These are phyloP conservation scores for Psidium friedrichsthalianum DNA, from an alignment of 345 rosid species.

Conservation along the genomic window DNA sequence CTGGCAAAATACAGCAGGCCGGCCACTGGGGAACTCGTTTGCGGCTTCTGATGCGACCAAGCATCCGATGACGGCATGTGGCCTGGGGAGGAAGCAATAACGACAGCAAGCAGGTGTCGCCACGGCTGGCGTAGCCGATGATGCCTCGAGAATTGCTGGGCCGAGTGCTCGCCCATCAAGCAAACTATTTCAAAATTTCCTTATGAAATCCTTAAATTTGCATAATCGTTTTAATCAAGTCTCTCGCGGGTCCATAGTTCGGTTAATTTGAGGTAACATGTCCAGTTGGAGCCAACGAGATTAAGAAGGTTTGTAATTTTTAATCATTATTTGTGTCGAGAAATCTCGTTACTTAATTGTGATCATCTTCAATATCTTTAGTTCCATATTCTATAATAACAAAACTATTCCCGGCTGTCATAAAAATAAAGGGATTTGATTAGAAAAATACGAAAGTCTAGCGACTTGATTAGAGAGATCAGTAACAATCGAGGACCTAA, in stretches of 20 bases:
- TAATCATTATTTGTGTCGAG: too few species aligned
- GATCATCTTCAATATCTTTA: fast-evolving
- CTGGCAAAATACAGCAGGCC: background rate
- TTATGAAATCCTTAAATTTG: background rate
- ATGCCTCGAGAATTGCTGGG: background rate
- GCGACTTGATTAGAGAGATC: background rate
- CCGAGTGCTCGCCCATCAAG: too few species aligned
- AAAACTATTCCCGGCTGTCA: fast-evolving
- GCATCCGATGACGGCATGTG: background rate
- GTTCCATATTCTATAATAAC: fast-evolving
- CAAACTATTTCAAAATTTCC: too few species aligned
- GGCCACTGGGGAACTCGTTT: background rate
- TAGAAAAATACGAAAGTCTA: background rate
- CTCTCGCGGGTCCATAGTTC: background rate
- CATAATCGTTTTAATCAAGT: background rate
- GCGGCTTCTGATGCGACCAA: background rate
- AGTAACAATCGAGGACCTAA: background rate
- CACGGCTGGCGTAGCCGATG: background rate
- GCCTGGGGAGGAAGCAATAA: background rate
- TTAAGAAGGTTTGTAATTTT: background rate
- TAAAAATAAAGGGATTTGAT: background rate
- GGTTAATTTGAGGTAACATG: background rate
- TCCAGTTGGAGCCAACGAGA: background rate
- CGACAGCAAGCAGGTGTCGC: fast-evolving
- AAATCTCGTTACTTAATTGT: fast-evolving